Percentiles rank a stretch among this genome's conserved stretches.
These are phyloP conservation scores for Aureobasidium leucospermi DNA, from an alignment of 2,329 filamentous ascomycete genomes.

Conservation along the genomic window DNA sequence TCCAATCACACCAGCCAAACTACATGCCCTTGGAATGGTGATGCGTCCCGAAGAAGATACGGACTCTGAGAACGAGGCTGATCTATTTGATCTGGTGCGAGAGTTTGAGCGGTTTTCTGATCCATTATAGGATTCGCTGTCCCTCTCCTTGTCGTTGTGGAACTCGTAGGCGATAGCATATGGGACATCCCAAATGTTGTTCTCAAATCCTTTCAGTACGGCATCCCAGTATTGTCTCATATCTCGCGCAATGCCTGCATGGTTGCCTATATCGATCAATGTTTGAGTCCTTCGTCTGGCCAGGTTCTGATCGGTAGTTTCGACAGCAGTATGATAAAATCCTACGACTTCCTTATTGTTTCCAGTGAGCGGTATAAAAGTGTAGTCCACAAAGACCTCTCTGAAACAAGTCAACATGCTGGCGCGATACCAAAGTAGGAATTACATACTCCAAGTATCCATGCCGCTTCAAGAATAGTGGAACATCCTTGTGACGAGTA, in stretches of 20 bases:
- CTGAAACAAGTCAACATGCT: background rate
- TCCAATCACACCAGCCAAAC: constrained; percentile 10
- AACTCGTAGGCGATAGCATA: constrained; percentile 13
- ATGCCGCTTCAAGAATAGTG: constrained; percentile 13
- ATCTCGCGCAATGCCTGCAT: background rate
- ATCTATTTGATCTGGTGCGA: background rate
- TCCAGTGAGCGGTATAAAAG: constrained; percentile 13
- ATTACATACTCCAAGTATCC: constrained; percentile 13
- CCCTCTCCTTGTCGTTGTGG: constrained; percentile 6
- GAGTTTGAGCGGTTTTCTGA: background rate
- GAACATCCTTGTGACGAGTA: constrained; percentile 14
- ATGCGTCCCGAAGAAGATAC: background rate
- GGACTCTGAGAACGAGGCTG: background rate
- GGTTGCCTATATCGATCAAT: constrained; percentile 2
- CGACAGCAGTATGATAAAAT: constrained; percentile 10
- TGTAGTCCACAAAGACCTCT: constrained; percentile 16
- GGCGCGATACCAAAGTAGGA: background rate
- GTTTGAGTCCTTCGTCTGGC: constrained; percentile 10
- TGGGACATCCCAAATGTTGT: constrained; percentile 14
- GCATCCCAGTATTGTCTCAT: constrained; percentile 10
- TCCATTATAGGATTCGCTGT: background rate
- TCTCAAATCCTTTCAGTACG: constrained; percentile 11
- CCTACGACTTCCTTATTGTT: constrained; percentile 2
- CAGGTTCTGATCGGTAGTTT: constrained; percentile 10
- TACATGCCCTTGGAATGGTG: constrained; percentile 5